phyloP scores from a whole-genome alignment of 495 filamentous ascomycete species.

The Neurospora africana region DNA sequence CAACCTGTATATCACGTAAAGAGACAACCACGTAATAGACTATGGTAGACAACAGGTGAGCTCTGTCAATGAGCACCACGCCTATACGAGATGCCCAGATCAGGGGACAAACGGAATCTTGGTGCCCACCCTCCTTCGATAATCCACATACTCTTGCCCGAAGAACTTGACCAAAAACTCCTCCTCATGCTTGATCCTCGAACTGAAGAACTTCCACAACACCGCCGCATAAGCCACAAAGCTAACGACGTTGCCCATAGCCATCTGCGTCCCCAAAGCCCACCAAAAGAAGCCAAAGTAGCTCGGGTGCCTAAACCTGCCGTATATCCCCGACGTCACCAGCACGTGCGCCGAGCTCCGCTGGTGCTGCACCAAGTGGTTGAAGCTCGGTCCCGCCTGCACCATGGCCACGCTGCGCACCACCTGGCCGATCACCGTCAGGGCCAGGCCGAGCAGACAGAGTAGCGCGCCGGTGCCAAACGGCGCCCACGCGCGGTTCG shows the following conservation, averaged over 20 bases:
- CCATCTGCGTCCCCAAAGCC: conserved; percentile 86
- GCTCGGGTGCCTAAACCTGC: conserved; percentile 64
- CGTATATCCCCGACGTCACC: conserved; percentile 62
- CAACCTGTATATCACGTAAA: not conserved
- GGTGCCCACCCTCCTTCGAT: conserved; percentile 53
- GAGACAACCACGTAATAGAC: not conserved
- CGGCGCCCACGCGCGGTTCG: conserved; percentile 35
- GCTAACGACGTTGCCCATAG: conserved; percentile 75
- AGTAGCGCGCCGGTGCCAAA: conserved; percentile 21
- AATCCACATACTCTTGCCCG: conserved; percentile 67
- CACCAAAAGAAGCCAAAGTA: conserved; percentile 99
- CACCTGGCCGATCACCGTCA: conserved; percentile 63
- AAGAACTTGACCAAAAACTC: conserved; percentile 70
- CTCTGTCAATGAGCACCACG: not conserved
- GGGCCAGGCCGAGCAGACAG: conserved; percentile 43
- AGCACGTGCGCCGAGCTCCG: conserved; percentile 60
- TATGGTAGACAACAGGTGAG: not conserved
- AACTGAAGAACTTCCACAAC: conserved; percentile 74
- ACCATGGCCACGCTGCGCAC: conserved; percentile 72
- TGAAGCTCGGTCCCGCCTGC: conserved; percentile 84
- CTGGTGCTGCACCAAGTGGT: conserved; percentile 66
- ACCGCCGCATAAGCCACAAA: conserved; percentile 61
- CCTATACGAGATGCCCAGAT: not conserved
- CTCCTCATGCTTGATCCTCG: conserved; percentile 71
- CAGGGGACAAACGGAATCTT: conserved; percentile 59